These are phyloP conservation scores for Suillus alpinus DNA, from an alignment of 768 basidiomycete genomes.

Conservation along the genomic window DNA sequence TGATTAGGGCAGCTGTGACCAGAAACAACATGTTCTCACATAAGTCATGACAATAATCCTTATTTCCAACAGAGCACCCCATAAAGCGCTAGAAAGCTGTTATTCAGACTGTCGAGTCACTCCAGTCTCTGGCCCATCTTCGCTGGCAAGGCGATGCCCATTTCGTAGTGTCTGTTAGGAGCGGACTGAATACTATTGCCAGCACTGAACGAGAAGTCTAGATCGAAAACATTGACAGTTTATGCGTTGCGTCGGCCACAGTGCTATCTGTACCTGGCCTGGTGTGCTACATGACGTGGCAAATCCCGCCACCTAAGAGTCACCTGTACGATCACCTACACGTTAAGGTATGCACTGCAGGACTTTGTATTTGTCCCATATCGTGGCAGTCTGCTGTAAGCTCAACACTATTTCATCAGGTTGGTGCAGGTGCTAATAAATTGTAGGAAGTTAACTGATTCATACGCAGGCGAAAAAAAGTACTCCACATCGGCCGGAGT, in stretches of 20 bases:
- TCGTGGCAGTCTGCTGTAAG: no score
- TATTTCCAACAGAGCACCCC: not conserved
- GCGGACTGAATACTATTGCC: not conserved
- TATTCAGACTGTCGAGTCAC: not conserved
- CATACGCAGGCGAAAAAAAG: no score
- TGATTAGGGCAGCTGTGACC: not conserved
- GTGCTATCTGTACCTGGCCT: not conserved
- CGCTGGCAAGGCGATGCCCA: not conserved
- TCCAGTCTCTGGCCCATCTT: not conserved
- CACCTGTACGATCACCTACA: not conserved
- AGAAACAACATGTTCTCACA: not conserved
- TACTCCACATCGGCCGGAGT: no score
- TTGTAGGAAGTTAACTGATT: no score
- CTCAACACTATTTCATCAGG: no score
- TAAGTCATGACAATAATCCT: not conserved
- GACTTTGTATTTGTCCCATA: not conserved
- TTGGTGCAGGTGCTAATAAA: no score
- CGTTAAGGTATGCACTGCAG: not conserved
- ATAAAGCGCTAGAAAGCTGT: not conserved
- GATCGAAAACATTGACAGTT: not conserved
- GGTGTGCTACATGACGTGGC: not conserved
- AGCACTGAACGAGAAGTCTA: not conserved
- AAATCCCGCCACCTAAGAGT: not conserved
- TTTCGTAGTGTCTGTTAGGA: not conserved
- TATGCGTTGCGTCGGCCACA: not conserved